Conservation (phyloP, 768 basidiomycete genomes). For the Tylopilus vinaceipallidus region DNA sequence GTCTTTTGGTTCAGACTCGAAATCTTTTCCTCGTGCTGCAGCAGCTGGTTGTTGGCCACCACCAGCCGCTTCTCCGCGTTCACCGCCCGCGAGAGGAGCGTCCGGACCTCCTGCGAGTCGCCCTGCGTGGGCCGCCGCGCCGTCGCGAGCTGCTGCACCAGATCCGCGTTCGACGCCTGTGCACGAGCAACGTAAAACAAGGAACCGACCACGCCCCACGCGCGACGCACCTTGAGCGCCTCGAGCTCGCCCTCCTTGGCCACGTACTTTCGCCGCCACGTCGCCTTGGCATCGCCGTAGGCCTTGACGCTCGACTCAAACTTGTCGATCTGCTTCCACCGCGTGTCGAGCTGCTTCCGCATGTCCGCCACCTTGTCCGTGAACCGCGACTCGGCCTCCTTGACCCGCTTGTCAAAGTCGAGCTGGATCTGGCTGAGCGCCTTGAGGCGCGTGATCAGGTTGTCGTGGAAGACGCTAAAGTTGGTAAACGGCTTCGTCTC, state of each 20-base stretch:
- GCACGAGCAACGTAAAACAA: no score
- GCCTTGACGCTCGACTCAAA: slow-evolving; percentile 85
- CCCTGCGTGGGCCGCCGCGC: slow-evolving; percentile 58
- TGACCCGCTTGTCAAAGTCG: slow-evolving; percentile 82
- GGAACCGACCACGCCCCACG: no score
- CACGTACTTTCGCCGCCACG: slow-evolving; percentile 82
- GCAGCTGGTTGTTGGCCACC: slow-evolving; percentile 80
- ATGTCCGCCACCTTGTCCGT: slow-evolving; percentile 73
- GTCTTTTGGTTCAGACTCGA: slow-evolving; percentile 71
- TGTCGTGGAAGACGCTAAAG: slow-evolving; percentile 92
- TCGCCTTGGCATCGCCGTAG: slow-evolving; percentile 74
- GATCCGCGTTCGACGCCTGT: slow-evolving; percentile 71
- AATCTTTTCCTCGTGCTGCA: slow-evolving; percentile 82
- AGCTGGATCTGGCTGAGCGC: slow-evolving; percentile 78
- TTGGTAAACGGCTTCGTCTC: slow-evolving; percentile 94
- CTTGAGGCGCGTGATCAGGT: slow-evolving; percentile 84
- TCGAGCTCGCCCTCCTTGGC: slow-evolving; percentile 89
- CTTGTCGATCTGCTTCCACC: slow-evolving; percentile 92
- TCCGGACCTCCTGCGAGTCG: slow-evolving; percentile 68
- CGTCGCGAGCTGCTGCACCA: slow-evolving; percentile 64
- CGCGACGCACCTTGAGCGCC: slow-evolving; percentile 71
- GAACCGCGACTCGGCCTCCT: slow-evolving; percentile 74
- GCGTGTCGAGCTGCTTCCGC: slow-evolving; percentile 81
- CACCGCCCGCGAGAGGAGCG: slow-evolving; percentile 67
- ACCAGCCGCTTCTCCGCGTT: slow-evolving; percentile 89